Percentiles rank a stretch among this genome's conserved stretches.
Conservation (phyloP, 495 filamentous ascomycete species). For the Podospora pseudoanserina region DNA sequence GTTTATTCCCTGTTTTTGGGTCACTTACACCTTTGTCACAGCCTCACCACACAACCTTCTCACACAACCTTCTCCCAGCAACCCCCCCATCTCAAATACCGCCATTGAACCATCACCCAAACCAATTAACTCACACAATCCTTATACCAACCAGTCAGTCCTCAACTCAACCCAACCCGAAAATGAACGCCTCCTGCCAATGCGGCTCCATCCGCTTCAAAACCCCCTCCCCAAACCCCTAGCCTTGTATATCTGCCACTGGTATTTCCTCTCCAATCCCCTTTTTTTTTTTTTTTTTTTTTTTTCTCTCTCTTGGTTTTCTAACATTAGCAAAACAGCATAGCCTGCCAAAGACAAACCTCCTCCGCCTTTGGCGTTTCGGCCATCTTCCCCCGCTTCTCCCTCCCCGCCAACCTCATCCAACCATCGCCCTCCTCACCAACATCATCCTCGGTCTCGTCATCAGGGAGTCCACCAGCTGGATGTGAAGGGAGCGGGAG, state of each 20-base stretch:
- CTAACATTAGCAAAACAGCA: slow-evolving; percentile 10
- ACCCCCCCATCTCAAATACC: too few species aligned
- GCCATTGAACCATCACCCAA: neutral
- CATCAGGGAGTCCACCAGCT: neutral
- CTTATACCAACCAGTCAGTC: neutral
- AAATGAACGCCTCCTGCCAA: slow-evolving; percentile 58
- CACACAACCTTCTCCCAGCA: too few species aligned
- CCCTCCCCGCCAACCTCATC: slow-evolving; percentile 37
- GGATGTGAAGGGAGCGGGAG: neutral
- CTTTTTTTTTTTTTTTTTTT: neutral
- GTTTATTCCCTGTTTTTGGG: neutral
- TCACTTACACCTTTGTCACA: neutral
- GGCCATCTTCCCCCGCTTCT: slow-evolving; percentile 62
- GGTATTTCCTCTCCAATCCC: slow-evolving; percentile 19
- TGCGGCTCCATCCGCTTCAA: slow-evolving; percentile 60
- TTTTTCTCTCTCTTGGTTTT: neutral
- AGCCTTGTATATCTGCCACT: slow-evolving; percentile 66
- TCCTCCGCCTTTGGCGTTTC: slow-evolving; percentile 64
- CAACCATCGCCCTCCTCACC: neutral
- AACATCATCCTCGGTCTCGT: neutral
- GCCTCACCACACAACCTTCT: too few species aligned
- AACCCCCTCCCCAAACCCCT: slow-evolving; percentile 53
- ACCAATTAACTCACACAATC: neutral
- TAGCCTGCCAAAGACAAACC: slow-evolving; percentile 62
- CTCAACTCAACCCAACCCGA: neutral